A percentile compares a stretch with the other conserved stretches of the same genome.
Evolutionary conservation across 164 flowering plant genomes (phyloP).

Genomic region (Cinnamomum chago): DNA sequence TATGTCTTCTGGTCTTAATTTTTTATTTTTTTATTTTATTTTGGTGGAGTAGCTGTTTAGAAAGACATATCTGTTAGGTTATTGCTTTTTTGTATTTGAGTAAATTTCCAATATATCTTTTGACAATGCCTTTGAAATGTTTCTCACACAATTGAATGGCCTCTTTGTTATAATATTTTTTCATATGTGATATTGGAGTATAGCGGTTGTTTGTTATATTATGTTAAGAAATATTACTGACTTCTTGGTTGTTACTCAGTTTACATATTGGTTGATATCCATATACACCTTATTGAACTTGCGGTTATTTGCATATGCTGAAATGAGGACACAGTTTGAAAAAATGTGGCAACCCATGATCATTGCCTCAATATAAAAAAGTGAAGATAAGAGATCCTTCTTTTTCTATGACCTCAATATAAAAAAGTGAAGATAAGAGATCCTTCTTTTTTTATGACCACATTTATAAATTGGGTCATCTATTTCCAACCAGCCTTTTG

Average conservation of each 20-base stretch:
- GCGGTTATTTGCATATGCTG: not conserved
- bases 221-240: too few species aligned
- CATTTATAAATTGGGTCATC: not conserved
- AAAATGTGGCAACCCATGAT: not conserved
- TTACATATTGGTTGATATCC: not conserved
- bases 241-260: not conserved
- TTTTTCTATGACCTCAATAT: not conserved
- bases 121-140: constrained; percentile 1
- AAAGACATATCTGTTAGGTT: not conserved
- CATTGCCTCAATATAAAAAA: not conserved
- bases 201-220: too few species aligned
- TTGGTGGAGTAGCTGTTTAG: not conserved
- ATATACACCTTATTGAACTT: not conserved
- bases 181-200: not conserved
- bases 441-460: not conserved
- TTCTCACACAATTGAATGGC: not conserved
- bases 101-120: not conserved
- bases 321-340: not conserved
- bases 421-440: not conserved
- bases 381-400: not conserved
- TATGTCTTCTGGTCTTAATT: constrained; percentile 14
- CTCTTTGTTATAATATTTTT: not conserved
- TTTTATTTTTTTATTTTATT: too few species aligned
- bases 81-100: not conserved
- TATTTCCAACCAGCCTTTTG: not conserved